Evolutionary conservation across 1,284 basidiomycete genomes (phyloP).

Genomic region (Cutaneotrichosporon cutaneum): DNA sequence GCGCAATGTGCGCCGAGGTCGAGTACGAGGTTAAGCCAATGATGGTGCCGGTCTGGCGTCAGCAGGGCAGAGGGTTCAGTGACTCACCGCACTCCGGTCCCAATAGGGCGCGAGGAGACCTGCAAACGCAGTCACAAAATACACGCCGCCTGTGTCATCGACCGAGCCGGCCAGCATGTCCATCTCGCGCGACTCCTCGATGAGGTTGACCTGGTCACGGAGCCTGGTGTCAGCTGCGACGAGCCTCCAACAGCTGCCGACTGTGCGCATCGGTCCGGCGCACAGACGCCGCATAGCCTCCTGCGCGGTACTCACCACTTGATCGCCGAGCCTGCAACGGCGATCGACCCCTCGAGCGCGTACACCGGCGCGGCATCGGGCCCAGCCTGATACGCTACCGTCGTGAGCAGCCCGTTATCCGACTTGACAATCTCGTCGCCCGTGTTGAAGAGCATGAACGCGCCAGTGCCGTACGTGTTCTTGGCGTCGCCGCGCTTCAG

Average conservation of each 20-base stretch:
- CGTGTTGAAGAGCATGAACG: conserved; percentile 88
- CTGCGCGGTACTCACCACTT: conserved; percentile 69
- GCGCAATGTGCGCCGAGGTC: conserved; percentile 87
- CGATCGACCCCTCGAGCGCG: conserved; percentile 91
- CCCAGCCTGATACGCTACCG: conserved; percentile 84
- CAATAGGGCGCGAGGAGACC: conserved; percentile 76
- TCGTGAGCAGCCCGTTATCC: conserved; percentile 81
- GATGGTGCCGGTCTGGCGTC: conserved; percentile 30
- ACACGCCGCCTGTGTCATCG: conserved; percentile 83
- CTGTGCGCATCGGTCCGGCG: too few relatives aligned
- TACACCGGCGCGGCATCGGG: conserved; percentile 76
- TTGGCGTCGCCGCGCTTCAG: conserved; percentile 80
- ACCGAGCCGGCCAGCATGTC: conserved; percentile 79
- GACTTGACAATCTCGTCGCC: conserved; percentile 83
- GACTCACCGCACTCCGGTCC: conserved; percentile 43
- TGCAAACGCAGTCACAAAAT: conserved; percentile 95
- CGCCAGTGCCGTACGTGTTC: conserved; percentile 94
- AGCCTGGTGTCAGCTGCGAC: conserved; percentile 49
- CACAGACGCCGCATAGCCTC: neutral
- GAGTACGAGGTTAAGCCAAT: conserved; percentile 80
- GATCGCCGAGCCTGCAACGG: conserved; percentile 90
- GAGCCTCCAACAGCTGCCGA: too few relatives aligned
- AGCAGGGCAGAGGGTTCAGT: neutral
- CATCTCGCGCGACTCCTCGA: conserved; percentile 76
- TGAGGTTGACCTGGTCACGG: conserved; percentile 83